Percentiles rank a stretch among this genome's conserved stretches.
Evolutionary conservation across 2,329 filamentous ascomycete species (phyloP).

Genomic region (Fusarium torreyae): DNA sequence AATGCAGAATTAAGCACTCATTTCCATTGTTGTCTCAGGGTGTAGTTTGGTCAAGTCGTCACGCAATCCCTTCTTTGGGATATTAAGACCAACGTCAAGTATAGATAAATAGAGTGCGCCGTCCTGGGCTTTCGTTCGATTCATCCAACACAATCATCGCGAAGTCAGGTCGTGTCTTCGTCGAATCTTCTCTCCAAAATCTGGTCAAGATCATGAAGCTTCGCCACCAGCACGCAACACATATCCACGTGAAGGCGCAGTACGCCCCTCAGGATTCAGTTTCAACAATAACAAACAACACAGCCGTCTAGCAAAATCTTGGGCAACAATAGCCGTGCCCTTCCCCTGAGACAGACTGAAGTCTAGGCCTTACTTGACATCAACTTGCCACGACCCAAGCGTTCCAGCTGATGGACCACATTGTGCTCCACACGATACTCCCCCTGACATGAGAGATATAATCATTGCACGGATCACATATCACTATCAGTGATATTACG

Average conservation of each 20-base stretch:
- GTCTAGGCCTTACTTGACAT: too few relatives aligned
- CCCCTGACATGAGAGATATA: slow-evolving; percentile 71
- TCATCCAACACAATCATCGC: neutral
- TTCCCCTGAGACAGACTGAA: too few relatives aligned
- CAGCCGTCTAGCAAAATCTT: too few relatives aligned
- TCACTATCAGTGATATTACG: slow-evolving; percentile 80
- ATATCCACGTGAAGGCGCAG: too few relatives aligned
- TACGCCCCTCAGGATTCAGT: too few relatives aligned
- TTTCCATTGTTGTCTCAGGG: too few relatives aligned
- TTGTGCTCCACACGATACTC: slow-evolving; percentile 76
- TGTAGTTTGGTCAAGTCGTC: too few relatives aligned
- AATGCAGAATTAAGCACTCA: too few relatives aligned
- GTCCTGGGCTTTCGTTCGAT: neutral
- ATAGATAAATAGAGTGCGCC: neutral
- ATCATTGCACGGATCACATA: slow-evolving; percentile 77
- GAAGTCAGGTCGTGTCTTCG: too few relatives aligned
- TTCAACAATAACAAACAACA: too few relatives aligned
- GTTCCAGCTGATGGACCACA: slow-evolving; percentile 6
- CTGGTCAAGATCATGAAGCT: neutral
- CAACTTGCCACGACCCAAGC: slow-evolving; percentile 1
- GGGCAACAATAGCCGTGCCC: too few relatives aligned
- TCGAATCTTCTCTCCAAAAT: neutral
- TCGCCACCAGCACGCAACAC: neutral
- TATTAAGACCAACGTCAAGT: too few relatives aligned
- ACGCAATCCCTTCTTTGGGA: neutral